Base-by-base conservation (phyloP, 495 filamentous ascomycete species). In the Bathelium albidoporum region DNA sequence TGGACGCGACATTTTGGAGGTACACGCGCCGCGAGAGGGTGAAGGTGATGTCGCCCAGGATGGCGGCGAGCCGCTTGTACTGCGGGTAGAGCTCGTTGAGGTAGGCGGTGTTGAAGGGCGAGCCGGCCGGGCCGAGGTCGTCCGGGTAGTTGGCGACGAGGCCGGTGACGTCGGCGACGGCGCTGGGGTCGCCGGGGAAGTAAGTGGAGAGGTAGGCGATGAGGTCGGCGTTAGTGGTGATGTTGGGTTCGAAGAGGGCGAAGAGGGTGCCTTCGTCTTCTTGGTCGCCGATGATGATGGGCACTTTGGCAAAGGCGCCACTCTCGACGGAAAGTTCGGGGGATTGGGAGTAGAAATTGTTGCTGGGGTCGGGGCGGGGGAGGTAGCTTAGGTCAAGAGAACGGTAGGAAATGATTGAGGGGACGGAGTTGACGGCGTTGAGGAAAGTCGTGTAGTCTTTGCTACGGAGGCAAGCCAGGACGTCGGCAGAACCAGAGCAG, bases 31-130 rank as follows among this genome's bases (percentile, higher is more conserved):
- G 80, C 1, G 80, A 82, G 0, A 88, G 74, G 0, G 82, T 89
- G 66, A 87, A 88, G 22, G 81, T 80, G 0, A 86, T 67, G 64
- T 90, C 87, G 32, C 87, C 87, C 0, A 90, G 76, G 52, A 90
- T 84, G 16, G 87, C 87, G 0, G 88, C 83, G 0, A 89, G 76
- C 0, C 87, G 85, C 70, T 90, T 91, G 78, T 83, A 90, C 67
- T 87, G 80, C 0, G 88, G 87, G 65, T 89, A 90, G 69, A 81
- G 73, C 65, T 83, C 82, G 72, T 89, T 86, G 2, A 81, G 34
- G 10, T 77, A 63, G 11, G 84, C 78, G 0, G 85, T 88, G 49
- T 81, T 75, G 75, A 87, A 89, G 5, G 87, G 88, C 0, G 81
- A 85, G 31, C 85, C 86, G 32, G 78, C 73, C 16, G 73, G 68